Evolutionary conservation across 192 early-diverging fungal genomes (phyloP), one percentile per base, ranked within the genome.

Genomic region (Pilobolus umbonatus): DNA sequence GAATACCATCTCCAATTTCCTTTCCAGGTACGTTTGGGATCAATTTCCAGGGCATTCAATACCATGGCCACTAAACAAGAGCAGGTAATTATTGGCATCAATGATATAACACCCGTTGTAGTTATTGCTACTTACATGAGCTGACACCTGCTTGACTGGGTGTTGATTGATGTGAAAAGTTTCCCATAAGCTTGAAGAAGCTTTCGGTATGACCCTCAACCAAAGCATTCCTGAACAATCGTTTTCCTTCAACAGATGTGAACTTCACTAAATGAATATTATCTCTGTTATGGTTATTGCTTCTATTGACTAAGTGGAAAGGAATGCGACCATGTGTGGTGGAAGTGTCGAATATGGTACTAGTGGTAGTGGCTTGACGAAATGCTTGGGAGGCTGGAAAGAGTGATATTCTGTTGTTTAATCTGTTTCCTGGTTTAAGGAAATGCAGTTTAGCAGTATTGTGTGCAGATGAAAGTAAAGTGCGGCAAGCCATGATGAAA

Each of bases 61-160:
- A 50, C 50, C 65, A 67, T 67, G 9, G 65, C 34, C 0, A 67
- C 65, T 67, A 47, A n/a, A 19, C 9, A 21, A 22, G 15, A 45
- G 2, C 5, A n/a, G 34, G 49, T 24, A 58, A 1, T 50, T 52
- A 22, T 6, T 36, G n/a, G n/a, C n/a, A n/a, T n/a, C n/a, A n/a
- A n/a, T n/a, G n/a, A n/a, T 5, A 29, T 21, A 53, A 6, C 30
- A 29, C 21, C 8, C 11, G 5, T 53, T 15, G 11, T 53, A 29
- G n/a, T n/a, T n/a, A n/a, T n/a, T n/a, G n/a, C 51, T 40, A 58
- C 65, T 67, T 67, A 67, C 65, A 28, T 45, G 65, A 60, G 42
- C 50, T 59, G 14, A 60, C 39, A 34, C 65, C 57, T n/a, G 38
- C 51, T 24, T 34, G 42, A 29, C 28, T 24, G 8, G 65, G 57